Conservation (phyloP, 2,329 filamentous ascomycete genomes). For the Lachnellula occidentalis region DNA sequence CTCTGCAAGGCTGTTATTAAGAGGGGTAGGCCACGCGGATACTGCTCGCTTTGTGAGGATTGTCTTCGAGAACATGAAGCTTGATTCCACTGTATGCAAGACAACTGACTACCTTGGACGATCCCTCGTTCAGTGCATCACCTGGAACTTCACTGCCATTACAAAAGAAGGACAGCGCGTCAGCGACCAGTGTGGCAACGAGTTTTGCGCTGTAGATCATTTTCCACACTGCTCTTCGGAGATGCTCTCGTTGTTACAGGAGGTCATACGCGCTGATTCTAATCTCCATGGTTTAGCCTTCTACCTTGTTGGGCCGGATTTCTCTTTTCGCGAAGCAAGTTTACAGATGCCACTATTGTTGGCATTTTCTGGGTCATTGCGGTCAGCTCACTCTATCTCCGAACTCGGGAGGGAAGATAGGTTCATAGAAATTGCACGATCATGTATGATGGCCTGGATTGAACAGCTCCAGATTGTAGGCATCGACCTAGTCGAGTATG, state of each 20-base stretch:
- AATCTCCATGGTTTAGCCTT: not conserved
- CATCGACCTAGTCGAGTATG: not conserved
- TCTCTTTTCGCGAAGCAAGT: accelerated
- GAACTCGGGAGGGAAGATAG: not conserved
- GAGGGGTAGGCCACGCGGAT: not conserved
- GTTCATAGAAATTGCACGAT: not conserved
- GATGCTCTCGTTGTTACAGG: not conserved
- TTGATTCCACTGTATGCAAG: not conserved
- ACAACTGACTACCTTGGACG: not conserved
- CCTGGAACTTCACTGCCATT: not conserved
- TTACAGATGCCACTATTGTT: not conserved
- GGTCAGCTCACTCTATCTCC: too few species aligned
- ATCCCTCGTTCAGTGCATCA: not conserved
- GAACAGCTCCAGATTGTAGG: not conserved
- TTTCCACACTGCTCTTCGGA: not conserved
- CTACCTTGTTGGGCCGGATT: too few species aligned
- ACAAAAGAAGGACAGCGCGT: not conserved
- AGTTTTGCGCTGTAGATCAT: too few species aligned
- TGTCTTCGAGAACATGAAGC: not conserved
- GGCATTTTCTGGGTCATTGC: not conserved
- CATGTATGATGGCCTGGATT: not conserved
- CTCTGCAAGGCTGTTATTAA: not conserved
- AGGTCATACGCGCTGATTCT: not conserved
- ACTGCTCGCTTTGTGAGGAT: not conserved
- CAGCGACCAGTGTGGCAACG: not conserved